These are phyloP conservation scores for Xylaria sp. DNA, from an alignment of 2,329 filamentous ascomycete species.

Conservation along the genomic window DNA sequence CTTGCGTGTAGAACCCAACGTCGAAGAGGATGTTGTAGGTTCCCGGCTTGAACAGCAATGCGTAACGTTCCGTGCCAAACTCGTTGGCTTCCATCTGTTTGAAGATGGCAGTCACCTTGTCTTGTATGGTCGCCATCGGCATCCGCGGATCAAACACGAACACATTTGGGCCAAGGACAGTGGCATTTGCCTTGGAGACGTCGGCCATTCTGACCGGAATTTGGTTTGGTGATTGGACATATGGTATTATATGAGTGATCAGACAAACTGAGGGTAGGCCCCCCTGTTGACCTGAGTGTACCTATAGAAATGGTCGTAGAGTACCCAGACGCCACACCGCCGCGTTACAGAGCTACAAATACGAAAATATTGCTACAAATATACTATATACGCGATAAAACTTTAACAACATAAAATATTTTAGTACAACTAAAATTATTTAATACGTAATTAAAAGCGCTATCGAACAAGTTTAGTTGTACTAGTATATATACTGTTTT, in stretches of 20 bases:
- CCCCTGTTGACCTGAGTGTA: too few relatives aligned
- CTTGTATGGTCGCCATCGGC: constrained; percentile 47
- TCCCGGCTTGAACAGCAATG: constrained; percentile 50
- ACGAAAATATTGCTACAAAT: too few relatives aligned
- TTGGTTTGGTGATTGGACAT: background rate
- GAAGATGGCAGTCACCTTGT: constrained; percentile 46
- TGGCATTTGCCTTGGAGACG: constrained; percentile 43
- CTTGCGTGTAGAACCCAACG: constrained; percentile 51
- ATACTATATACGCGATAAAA: too few relatives aligned
- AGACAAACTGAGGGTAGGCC: background rate
- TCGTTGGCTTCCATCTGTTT: constrained; percentile 51
- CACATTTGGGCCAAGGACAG: constrained; percentile 50
- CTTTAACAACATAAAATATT: too few relatives aligned
- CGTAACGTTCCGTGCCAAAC: constrained; percentile 49
- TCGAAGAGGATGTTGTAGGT: constrained; percentile 50
- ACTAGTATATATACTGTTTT: too few relatives aligned
- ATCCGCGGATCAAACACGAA: constrained; percentile 50
- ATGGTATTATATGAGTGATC: too few relatives aligned
- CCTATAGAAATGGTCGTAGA: too few relatives aligned
- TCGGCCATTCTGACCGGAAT: constrained; percentile 15
- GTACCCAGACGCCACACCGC: too few relatives aligned
- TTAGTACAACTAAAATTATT: too few relatives aligned
- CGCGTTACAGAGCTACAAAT: too few relatives aligned
- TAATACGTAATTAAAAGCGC: too few relatives aligned
- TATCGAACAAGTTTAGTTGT: too few relatives aligned